Evolutionary conservation across 2,329 filamentous ascomycete species (phyloP).

Genomic region (Botryotinia calthae): DNA sequence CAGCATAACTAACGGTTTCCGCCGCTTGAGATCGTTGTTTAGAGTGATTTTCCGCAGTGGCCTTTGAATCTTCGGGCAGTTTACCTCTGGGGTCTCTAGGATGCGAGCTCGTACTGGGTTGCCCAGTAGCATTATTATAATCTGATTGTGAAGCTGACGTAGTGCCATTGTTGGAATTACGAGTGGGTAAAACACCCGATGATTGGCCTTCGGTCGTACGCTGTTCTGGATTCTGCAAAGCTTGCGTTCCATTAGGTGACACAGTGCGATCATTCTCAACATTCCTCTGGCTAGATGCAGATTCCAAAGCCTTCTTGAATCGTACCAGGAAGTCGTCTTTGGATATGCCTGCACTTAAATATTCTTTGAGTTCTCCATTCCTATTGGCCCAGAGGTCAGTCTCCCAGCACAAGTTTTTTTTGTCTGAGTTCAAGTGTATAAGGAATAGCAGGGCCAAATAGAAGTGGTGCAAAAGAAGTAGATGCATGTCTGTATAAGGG

Average conservation of each 20-base stretch:
- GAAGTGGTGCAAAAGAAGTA: background rate
- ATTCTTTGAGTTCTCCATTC: constrained; percentile 75
- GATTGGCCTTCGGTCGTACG: constrained; percentile 1
- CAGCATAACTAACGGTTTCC: constrained; percentile 49
- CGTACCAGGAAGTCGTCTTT: constrained; percentile 65
- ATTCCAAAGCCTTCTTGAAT: constrained; percentile 44
- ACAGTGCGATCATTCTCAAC: background rate
- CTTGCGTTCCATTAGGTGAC: background rate
- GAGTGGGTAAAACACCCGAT: background rate
- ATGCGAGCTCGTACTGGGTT: background rate
- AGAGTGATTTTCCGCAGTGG: background rate
- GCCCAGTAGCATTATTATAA: background rate
- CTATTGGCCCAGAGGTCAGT: constrained; percentile 39
- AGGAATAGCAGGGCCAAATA: background rate
- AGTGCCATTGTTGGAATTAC: background rate
- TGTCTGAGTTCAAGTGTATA: background rate
- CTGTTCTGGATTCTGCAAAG: background rate
- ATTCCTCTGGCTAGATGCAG: background rate
- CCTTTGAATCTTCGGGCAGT: background rate
- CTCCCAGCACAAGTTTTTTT: background rate
- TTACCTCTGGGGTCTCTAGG: background rate
- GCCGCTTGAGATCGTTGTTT: constrained; percentile 23
- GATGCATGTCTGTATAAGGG: background rate
- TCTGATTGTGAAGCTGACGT: background rate
- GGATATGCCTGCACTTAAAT: constrained; percentile 62